phyloP scores from a whole-genome alignment of 805 yeast species.

The Candida vartiovaarae region DNA sequence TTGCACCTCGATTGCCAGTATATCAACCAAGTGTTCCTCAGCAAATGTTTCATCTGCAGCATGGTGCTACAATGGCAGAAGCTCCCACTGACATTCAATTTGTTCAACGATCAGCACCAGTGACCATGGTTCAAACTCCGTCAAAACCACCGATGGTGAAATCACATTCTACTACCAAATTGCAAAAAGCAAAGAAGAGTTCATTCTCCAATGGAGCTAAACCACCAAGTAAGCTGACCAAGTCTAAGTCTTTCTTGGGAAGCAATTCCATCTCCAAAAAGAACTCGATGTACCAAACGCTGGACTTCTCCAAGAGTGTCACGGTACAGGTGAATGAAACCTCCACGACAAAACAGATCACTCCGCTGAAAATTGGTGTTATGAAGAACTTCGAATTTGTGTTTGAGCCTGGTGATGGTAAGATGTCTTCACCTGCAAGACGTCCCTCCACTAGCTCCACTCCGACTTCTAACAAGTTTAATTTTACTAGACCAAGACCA shows the following conservation, averaged over 20 bases:
- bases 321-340: not conserved
- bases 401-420: conserved; percentile 16
- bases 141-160: conserved; percentile 9
- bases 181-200: conserved; percentile 17
- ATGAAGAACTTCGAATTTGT: conserved; percentile 22
- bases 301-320: conserved; percentile 19
- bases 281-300: conserved; percentile 17
- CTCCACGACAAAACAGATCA: not conserved
- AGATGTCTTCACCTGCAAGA: conserved; percentile 11
- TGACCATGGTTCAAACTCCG: conserved; percentile 7
- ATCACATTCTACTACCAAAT: conserved; percentile 18
- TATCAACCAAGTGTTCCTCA: not conserved
- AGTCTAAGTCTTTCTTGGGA: conserved; percentile 20
- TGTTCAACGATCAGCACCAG: not conserved
- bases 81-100: too few species aligned
- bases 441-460: conserved; percentile 14
- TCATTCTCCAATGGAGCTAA: conserved; percentile 11
- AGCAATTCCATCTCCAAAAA: conserved; percentile 2
- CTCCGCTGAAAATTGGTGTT: conserved; percentile 9
- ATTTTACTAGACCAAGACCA: conserved; percentile 19
- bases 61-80: too few species aligned
- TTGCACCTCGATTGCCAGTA: too few species aligned
- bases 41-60: not conserved
- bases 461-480: conserved; percentile 14
- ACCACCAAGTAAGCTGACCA: conserved; percentile 10